phyloP scores from a whole-genome alignment of 1,284 basidiomycete species.

The Moesziomyces aphidis region DNA sequence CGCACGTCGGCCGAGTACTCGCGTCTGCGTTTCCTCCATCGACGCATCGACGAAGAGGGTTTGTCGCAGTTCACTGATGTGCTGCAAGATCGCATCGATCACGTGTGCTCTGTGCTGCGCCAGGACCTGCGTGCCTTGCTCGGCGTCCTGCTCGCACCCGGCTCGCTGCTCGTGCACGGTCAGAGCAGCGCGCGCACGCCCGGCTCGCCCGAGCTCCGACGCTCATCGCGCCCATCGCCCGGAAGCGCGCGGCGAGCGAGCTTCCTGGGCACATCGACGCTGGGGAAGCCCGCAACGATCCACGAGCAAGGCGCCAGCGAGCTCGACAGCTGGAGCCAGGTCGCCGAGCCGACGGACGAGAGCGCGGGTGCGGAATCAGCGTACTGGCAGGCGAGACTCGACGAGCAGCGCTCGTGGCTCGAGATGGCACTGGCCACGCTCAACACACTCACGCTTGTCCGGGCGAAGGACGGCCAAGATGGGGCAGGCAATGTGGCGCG shows the following conservation, averaged over 20 bases:
- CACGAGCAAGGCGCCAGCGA: constrained; percentile 12
- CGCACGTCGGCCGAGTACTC: constrained; percentile 90
- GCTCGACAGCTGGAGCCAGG: constrained; percentile 41
- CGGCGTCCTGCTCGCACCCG: constrained; percentile 70
- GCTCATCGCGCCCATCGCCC: constrained; percentile 4
- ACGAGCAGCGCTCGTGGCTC: constrained; percentile 44
- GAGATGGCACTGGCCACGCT: constrained; percentile 40
- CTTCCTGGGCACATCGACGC: constrained; percentile 16
- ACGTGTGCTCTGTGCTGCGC: constrained; percentile 81
- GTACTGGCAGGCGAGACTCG: constrained; percentile 42
- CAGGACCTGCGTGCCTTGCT: constrained; percentile 86
- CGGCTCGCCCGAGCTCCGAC: constrained; percentile 23
- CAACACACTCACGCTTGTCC: constrained; percentile 13
- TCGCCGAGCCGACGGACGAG: constrained; percentile 83
- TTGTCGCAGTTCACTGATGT: constrained; percentile 80
- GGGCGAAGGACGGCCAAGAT: not conserved
- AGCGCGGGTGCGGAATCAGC: constrained; percentile 68
- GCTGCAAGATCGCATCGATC: constrained; percentile 82
- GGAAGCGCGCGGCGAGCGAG: constrained; percentile 18
- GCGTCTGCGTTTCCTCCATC: constrained; percentile 88
- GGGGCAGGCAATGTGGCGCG: not conserved
- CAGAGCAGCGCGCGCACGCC: constrained; percentile 5
- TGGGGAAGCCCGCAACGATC: constrained; percentile 1
- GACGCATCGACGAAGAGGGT: constrained; percentile 80
- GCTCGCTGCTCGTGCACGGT: constrained; percentile 37